Evolutionary conservation across 768 basidiomycete genomes (phyloP).

Genomic region (Mycena sanguinolenta): DNA sequence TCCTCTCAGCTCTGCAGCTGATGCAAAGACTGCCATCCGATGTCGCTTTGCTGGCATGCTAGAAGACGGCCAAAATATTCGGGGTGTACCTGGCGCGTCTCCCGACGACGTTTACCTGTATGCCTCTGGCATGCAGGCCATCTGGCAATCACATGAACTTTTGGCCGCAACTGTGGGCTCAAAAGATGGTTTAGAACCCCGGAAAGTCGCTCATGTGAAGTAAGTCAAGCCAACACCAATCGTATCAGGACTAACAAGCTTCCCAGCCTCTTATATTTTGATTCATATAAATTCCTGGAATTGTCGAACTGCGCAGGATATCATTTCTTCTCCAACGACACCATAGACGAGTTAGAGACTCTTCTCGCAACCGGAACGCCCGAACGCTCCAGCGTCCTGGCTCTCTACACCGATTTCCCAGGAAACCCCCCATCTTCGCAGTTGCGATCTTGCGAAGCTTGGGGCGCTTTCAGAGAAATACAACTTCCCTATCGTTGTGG

Average conservation of each 20-base stretch:
- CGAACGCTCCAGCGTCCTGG: constrained; percentile 50
- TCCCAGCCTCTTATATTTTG: constrained; percentile 63
- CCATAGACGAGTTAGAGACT: constrained; percentile 47
- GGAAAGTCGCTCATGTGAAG: constrained; percentile 54
- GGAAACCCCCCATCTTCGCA: constrained; percentile 66
- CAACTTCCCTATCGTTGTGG: constrained; percentile 63
- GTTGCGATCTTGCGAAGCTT: constrained; percentile 56
- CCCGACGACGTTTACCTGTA: constrained; percentile 65
- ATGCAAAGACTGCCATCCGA: constrained; percentile 28
- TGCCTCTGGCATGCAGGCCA: constrained; percentile 66
- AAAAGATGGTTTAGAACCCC: constrained; percentile 57
- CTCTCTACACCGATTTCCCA: constrained; percentile 66
- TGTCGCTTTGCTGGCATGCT: constrained; percentile 22
- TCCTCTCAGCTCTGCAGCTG: constrained; percentile 17
- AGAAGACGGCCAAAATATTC: constrained; percentile 32
- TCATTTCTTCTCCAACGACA: constrained; percentile 61
- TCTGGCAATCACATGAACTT: constrained; percentile 63
- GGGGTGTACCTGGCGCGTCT: constrained; percentile 50
- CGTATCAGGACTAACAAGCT: neutral
- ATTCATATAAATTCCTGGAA: constrained; percentile 64
- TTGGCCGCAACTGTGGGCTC: constrained; percentile 44
- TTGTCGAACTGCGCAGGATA: constrained; percentile 64
- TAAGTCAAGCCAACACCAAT: neutral
- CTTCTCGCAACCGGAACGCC: constrained; percentile 43
- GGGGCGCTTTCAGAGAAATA: constrained; percentile 60